phyloP scores from a whole-genome alignment of 257 asterid genomes.

The Marsdenia floribunda region DNA sequence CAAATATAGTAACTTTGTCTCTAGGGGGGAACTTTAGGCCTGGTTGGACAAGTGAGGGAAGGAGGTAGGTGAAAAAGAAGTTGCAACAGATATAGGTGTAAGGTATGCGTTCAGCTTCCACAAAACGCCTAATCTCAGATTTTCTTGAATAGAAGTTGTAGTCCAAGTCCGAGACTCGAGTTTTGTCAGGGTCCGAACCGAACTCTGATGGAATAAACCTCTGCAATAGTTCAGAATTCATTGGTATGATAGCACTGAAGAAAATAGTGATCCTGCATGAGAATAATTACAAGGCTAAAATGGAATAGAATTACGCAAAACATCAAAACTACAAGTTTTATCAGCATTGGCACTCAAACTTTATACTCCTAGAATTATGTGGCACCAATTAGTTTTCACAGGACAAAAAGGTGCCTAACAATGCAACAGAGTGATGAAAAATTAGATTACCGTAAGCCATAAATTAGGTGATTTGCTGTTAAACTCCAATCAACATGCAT shows the following conservation, averaged over 20 bases:
- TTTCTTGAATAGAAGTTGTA: constrained; percentile 64
- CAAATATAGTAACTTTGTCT: constrained; percentile 70
- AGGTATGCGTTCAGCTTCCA: constrained; percentile 76
- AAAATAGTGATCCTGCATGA: constrained; percentile 1
- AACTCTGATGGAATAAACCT: constrained; percentile 92
- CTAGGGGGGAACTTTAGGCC: constrained; percentile 65
- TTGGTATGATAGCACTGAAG: neutral
- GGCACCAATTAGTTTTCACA: neutral
- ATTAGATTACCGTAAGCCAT: neutral
- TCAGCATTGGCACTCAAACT: neutral
- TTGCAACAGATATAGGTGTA: constrained; percentile 80
- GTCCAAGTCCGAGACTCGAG: constrained; percentile 56
- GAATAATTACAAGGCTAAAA: neutral
- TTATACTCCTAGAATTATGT: neutral
- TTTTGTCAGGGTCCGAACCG: constrained; percentile 79
- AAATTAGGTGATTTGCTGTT: neutral
- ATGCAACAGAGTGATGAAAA: neutral
- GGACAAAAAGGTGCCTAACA: neutral
- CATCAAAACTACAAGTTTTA: neutral
- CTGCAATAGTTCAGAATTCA: constrained; percentile 33
- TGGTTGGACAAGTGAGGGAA: constrained; percentile 83
- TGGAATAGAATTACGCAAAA: neutral
- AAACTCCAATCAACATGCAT: neutral
- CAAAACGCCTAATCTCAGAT: constrained; percentile 69
- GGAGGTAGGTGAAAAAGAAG: constrained; percentile 66